These are phyloP conservation scores for Puccinia polysora DNA, from an alignment of 1,284 basidiomycete genomes.

Conservation along the genomic window DNA sequence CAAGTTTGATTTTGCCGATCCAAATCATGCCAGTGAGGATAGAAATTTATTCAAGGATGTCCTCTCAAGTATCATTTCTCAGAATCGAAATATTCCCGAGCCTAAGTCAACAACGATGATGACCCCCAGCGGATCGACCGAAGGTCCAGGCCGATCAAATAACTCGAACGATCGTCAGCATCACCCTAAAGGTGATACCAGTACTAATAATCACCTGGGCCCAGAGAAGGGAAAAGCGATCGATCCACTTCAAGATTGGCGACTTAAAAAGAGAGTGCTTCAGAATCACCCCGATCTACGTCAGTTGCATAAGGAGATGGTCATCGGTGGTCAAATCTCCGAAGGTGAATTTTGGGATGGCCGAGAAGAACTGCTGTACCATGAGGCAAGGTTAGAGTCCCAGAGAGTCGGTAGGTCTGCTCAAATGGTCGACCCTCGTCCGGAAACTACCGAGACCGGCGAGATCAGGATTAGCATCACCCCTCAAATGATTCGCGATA, in stretches of 20 bases:
- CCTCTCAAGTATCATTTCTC: too few relatives aligned
- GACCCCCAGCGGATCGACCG: too few relatives aligned
- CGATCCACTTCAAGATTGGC: slow-evolving; percentile 50
- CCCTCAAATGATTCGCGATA: slow-evolving; percentile 84
- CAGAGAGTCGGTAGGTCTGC: slow-evolving; percentile 79
- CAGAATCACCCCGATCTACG: slow-evolving; percentile 70
- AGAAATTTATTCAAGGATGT: too few relatives aligned
- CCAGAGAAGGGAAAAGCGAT: slow-evolving; percentile 44
- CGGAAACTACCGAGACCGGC: slow-evolving; percentile 71
- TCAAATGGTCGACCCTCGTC: slow-evolving; percentile 81
- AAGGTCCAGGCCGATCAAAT: too few relatives aligned
- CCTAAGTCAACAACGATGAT: too few relatives aligned
- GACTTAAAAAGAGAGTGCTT: slow-evolving; percentile 71
- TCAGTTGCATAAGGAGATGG: slow-evolving; percentile 74
- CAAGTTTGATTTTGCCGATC: too few relatives aligned
- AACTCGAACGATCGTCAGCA: too few relatives aligned
- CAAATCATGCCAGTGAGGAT: too few relatives aligned
- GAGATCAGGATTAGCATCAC: slow-evolving; percentile 80
- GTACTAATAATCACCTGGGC: too few relatives aligned
- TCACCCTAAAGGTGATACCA: too few relatives aligned
- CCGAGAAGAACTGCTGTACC: slow-evolving; percentile 71
- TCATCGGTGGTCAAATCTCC: slow-evolving; percentile 74
- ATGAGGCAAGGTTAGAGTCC: slow-evolving; percentile 64
- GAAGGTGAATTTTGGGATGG: slow-evolving; percentile 95
- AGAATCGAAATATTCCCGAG: too few relatives aligned